Evolutionary conservation across 2,329 filamentous ascomycete species (phyloP).

Genomic region (Aspergillus unguis): DNA sequence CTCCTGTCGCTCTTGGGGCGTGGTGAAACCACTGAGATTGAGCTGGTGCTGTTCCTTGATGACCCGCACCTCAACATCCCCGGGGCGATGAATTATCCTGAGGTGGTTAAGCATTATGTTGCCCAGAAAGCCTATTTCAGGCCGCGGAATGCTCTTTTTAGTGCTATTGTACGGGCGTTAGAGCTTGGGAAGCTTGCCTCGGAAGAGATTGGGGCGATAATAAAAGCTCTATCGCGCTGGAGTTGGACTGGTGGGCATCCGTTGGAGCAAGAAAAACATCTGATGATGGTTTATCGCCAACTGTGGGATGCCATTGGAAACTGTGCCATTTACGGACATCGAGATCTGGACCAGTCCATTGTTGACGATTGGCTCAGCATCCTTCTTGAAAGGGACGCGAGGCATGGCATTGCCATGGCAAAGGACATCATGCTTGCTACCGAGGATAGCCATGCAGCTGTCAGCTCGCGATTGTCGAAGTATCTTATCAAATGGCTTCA

Average conservation of each 20-base stretch:
- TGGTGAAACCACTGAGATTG: constrained; percentile 14
- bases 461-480: constrained; percentile 22
- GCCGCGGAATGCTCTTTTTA: constrained; percentile 23
- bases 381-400: constrained; percentile 18
- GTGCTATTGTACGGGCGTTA: constrained; percentile 28
- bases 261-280: neutral
- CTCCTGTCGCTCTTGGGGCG: constrained; percentile 23
- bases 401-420: constrained; percentile 22
- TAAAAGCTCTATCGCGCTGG: constrained; percentile 20
- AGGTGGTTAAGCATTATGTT: constrained; percentile 26
- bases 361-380: constrained; percentile 33
- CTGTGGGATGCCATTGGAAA: constrained; percentile 39
- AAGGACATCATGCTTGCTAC: constrained; percentile 32
- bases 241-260: constrained; percentile 15
- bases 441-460: neutral
- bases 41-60: constrained; percentile 33
- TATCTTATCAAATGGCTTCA: constrained; percentile 30
- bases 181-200: constrained; percentile 34
- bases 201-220: constrained; percentile 32
- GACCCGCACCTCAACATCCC: constrained; percentile 36
- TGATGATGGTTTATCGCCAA: constrained; percentile 23
- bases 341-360: constrained; percentile 30
- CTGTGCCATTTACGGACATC: constrained; percentile 34
- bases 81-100: constrained; percentile 35
- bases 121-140: constrained; percentile 17